Base-by-base conservation (phyloP, 768 basidiomycete genomes). In the Mycena albidolilacea region DNA sequence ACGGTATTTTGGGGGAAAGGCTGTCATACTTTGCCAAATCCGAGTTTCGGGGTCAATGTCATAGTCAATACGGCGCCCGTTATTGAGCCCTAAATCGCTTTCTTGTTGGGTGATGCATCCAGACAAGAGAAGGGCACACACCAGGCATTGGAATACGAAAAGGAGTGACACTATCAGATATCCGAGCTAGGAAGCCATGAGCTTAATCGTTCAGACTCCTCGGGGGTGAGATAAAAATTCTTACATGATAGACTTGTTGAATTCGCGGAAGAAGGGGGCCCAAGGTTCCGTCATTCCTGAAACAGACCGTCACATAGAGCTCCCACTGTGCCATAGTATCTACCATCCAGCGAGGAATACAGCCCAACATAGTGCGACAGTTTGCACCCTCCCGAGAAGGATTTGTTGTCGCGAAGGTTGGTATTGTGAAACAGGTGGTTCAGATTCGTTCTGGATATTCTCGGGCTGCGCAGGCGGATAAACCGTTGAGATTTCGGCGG, bases 101-200 rank as follows among this genome's bases (percentile, higher is more conserved):
- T 35, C 11, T 10, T 10, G 12, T 2, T 1, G 30, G 19, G 19
- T 1, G n/a, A 67, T 5, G 66, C 37, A 14, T 23, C 11, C 39
- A 11, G 21, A 48, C 12, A 11, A 48, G 38, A 4, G 5, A 60
- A 12, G 11, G 8, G 11, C 6, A 57, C 55, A 35, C 55, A 71
- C 68, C 69, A 78, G 74, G 41, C 77, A 81, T 61, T 71, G 75
- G 30, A 72, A 76, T 3, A 81, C 79, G 77, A 91, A 92, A 38
- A 91, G 83, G 15, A 90, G 66, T 0, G 90, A 88, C 15, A 91
- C 89, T 9, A 87, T 73, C 19, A 85, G 78, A 75, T 86, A 89
- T 21, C 82, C 81, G 23, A 89, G 79, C 85, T 89, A 52, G 21
- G 23, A 58, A 35, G 12, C 17, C 7, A 30, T 5, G 17, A 15